Conservation (phyloP, 805 yeast species). For the Candida stauntonica region DNA sequence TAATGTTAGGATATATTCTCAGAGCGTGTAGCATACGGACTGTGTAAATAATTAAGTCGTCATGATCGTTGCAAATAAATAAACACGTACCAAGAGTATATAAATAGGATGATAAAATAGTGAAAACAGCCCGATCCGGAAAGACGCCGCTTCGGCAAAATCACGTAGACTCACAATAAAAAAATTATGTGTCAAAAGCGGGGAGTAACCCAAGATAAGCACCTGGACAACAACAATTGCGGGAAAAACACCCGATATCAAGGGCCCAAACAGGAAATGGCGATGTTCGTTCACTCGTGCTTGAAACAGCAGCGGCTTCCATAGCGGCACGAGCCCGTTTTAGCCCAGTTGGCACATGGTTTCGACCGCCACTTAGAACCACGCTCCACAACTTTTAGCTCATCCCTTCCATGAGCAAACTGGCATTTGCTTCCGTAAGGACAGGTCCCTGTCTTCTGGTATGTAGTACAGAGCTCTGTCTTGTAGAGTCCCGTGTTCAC, state of each 20-base stretch:
- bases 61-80: no score
- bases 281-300: slow-evolving; percentile 50
- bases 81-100: no score
- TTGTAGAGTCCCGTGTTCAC: slow-evolving; percentile 68
- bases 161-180: no score
- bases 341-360: slow-evolving; percentile 85
- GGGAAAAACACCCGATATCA: slow-evolving; percentile 3
- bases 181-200: slow-evolving; percentile 1
- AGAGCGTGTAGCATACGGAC: no score
- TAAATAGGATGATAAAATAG: no score
- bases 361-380: slow-evolving; percentile 87
- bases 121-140: no score
- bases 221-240: no score
- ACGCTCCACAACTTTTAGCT: slow-evolving; percentile 66
- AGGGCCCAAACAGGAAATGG: neutral
- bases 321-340: slow-evolving; percentile 78
- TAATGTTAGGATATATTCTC: no score
- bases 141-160: no score
- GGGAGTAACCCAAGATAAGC: no score
- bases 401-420: slow-evolving; percentile 86
- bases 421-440: slow-evolving; percentile 92
- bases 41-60: no score
- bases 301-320: slow-evolving; percentile 91
- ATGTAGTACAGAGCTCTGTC: slow-evolving; percentile 85
- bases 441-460: slow-evolving; percentile 62